phyloP scores from a whole-genome alignment of 73 alveolate species.

The Tetrahymena borealis region DNA sequence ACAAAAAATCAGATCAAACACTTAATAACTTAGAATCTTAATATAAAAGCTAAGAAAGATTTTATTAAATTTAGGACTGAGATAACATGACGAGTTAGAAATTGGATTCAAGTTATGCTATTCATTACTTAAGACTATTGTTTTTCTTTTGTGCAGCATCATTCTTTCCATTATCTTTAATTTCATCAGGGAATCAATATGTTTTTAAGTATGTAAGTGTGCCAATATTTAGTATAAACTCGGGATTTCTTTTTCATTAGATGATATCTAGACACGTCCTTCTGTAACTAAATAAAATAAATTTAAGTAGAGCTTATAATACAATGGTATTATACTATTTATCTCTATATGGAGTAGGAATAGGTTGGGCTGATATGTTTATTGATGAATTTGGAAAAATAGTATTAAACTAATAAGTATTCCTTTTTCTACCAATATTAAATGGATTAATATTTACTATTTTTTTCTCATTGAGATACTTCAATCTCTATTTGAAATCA shows the following conservation, averaged over 20 bases:
- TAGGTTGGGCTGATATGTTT: background rate
- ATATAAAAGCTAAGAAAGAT: too few relatives aligned
- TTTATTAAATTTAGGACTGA: too few relatives aligned
- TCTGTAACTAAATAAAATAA: background rate
- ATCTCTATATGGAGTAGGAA: background rate
- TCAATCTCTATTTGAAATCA: background rate
- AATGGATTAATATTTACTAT: background rate
- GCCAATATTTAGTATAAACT: background rate
- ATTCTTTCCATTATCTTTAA: background rate
- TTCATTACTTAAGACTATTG: background rate
- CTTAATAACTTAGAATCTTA: too few relatives aligned
- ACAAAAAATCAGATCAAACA: too few relatives aligned
- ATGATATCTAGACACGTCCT: background rate
- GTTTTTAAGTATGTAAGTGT: background rate
- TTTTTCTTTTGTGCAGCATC: background rate
- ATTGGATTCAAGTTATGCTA: too few relatives aligned
- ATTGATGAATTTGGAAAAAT: background rate
- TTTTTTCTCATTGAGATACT: background rate
- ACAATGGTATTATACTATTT: background rate
- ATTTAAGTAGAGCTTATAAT: background rate
- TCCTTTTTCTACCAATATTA: background rate
- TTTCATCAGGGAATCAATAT: background rate
- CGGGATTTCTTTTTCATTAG: background rate
- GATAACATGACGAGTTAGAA: too few relatives aligned
- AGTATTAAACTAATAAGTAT: background rate